A percentile compares a stretch with the other conserved stretches of the same genome.
Conservation (phyloP, 1,284 basidiomycete species). For the Apiotrichum laibachii region DNA sequence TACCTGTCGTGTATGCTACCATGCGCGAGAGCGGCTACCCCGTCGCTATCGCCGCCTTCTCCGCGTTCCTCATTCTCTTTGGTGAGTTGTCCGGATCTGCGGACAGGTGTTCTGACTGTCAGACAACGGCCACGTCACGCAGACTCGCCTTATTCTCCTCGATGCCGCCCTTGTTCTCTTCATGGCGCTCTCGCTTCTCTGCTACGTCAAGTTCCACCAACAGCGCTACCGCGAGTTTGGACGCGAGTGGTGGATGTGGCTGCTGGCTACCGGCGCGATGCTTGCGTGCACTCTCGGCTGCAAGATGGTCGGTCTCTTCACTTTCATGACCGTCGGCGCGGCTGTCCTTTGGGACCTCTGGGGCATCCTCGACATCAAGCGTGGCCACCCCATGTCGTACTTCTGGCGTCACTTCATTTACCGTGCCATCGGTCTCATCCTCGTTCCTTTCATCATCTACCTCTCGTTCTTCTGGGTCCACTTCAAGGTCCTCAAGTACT, state of each 20-base stretch:
- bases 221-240: conserved; percentile 89
- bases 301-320: conserved; percentile 96
- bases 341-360: conserved; percentile 93
- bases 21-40: conserved; percentile 98
- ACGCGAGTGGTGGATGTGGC: conserved; percentile 91
- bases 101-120: background rate
- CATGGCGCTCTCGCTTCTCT: conserved; percentile 88
- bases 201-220: conserved; percentile 95
- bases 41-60: conserved; percentile 80
- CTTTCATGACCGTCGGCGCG: conserved; percentile 82
- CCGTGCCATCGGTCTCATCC: conserved; percentile 79
- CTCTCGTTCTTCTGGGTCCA: conserved; percentile 96
- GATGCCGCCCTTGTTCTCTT: conserved; percentile 95
- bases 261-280: conserved; percentile 82
- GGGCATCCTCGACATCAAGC: conserved; percentile 82
- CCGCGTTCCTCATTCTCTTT: conserved; percentile 78
- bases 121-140: conserved; percentile 96
- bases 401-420: conserved; percentile 87
- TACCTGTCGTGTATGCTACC: conserved; percentile 88
- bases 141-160: conserved; percentile 92
- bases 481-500: conserved; percentile 83
- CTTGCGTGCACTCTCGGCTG: conserved; percentile 96
- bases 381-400: conserved; percentile 75
- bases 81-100: conserved; percentile 57
- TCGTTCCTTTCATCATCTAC: conserved; percentile 84